Percentiles rank a stretch among this genome's conserved stretches.
phyloP scores from a whole-genome alignment of 257 asterid genomes.

The Gentiana dahurica region DNA sequence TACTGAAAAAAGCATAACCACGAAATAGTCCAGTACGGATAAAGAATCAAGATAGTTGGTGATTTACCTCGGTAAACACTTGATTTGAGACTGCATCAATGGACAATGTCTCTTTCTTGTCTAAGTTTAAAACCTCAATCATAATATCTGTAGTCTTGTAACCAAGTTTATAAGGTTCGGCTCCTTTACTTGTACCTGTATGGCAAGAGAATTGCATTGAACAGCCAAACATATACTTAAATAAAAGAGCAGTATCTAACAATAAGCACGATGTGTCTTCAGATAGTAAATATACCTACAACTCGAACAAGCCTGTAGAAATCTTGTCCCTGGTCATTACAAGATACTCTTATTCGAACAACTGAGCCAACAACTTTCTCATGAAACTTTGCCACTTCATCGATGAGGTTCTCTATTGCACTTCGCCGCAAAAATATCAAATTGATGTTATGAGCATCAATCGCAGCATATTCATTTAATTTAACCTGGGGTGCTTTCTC shows the following conservation, averaged over 20 bases:
- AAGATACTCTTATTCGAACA: conserved; percentile 70
- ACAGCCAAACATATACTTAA: too few relatives aligned
- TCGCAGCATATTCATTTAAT: conserved; percentile 68
- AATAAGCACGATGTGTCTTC: background rate
- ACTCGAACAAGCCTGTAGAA: conserved; percentile 89
- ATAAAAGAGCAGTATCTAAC: too few relatives aligned
- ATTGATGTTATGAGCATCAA: conserved; percentile 76
- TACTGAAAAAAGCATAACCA: too few relatives aligned
- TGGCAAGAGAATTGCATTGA: conserved; percentile 6
- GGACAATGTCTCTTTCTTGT: conserved; percentile 66
- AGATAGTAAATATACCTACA: conserved; percentile 45
- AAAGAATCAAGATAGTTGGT: background rate
- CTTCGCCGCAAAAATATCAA: conserved; percentile 68
- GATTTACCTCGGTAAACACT: conserved; percentile 73
- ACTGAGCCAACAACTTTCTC: conserved; percentile 60
- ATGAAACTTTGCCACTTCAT: conserved; percentile 50
- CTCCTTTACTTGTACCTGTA: conserved; percentile 62
- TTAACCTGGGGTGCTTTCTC: conserved; percentile 37
- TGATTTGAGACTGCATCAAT: conserved; percentile 72
- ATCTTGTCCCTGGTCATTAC: conserved; percentile 66
- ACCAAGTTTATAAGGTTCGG: conserved; percentile 68
- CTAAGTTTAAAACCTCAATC: conserved; percentile 79
- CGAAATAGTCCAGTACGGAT: too few relatives aligned
- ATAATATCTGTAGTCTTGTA: conserved; percentile 53
- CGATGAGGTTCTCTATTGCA: conserved; percentile 61